Base-by-base conservation (phyloP, 1,139 yeast genomes). In the Trichomonascaceae sp. region DNA sequence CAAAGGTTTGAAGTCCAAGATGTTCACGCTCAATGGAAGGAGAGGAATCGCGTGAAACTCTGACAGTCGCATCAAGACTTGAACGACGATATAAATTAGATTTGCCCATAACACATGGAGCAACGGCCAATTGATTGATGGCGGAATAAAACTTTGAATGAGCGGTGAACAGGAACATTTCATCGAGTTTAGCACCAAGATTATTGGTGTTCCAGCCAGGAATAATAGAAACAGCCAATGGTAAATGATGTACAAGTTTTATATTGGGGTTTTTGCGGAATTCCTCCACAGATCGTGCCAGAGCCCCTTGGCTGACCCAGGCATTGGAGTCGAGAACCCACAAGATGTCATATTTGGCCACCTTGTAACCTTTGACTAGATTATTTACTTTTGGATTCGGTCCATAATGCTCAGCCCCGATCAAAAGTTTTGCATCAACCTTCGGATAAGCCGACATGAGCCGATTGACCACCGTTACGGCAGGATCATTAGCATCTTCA, bases 51-150 rank as follows among this genome's bases (percentile, higher is more conserved):
- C 49, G 50, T 13, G 44, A 47, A 19, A 56, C 52, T 6, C 46
- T 60, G n/a, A 85, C 89, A 0, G 95, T 84, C 20, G 60, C 62
- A 67, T 87, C 95, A 45, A 89, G 70, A 54, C 82, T 88, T 1
- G 88, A 80, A 49, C 82, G 76, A 19, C 95, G 74, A 67, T 87
- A 89, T 50, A 89, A 65, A 66, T 89, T 89, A 20, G 95, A 86
- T 67, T 90, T 89, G n/a, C 96, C 96, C 74, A 87, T 89, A 51
- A 89, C 95, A 70, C 96, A 89, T 0, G 96, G 95, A 0, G 96
- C 96, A 20, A 87, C 71, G n/a, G 85, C 81, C 15, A 85, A 71
- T 57, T 83, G 80, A 67, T 89, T 89, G 63, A 89, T 81, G 39
- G 88, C 83, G 6, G 85, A 81, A 68, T 89, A 89, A 67, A 89